Base-by-base conservation (phyloP, 345 rosid genomes). In the Pistacia vera region DNA sequence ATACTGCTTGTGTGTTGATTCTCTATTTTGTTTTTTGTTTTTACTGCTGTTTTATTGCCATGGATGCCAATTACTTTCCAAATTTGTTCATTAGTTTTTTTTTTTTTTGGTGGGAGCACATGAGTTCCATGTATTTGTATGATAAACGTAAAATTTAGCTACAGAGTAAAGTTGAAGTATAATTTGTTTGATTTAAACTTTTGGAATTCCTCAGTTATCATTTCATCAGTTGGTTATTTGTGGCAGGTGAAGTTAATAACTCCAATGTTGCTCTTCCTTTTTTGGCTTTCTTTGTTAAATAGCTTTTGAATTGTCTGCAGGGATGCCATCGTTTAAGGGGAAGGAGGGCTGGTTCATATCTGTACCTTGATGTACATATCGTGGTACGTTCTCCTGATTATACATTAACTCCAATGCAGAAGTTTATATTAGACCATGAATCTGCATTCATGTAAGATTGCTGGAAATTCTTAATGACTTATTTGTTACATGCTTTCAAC, bases 251-350 rank as follows among this genome's bases (percentile, higher is more conserved):
- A 72, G 75, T 49, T 75, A 28, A 68, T n/a, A 63, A 51, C 70
- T 49, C 14, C 30, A 0, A 16, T 61, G 25, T 4, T 71, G 64
- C 58, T 54, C 41, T 63, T 68, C 33, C 59, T 64, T 51, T 41
- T 61, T 49, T 16, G 16, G 5, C 52, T 49, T 56, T 41, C 54
- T 73, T 68, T 55, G 60, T 71, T 61, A 72, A 62, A 35, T 52
- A 67, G 66, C 49, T 49, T 62, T 55, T 68, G 5, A 54, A 63
- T 36, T 79, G 38, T 66, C 41, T 73, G 68, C 82, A 95, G 98
- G 98, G 97, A 71, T 93, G 98, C 76, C 99, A 95, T 82, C 97
- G 90, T 62, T 85, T 95, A 85, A 88, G 99, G 83, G 99, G 97
- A 72, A 93, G 99, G 85, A 89, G 92, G 82, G 99, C 97, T 61